phyloP scores from a whole-genome alignment of 2,329 filamentous ascomycete genomes.

The Cyphellophora attinorum region DNA sequence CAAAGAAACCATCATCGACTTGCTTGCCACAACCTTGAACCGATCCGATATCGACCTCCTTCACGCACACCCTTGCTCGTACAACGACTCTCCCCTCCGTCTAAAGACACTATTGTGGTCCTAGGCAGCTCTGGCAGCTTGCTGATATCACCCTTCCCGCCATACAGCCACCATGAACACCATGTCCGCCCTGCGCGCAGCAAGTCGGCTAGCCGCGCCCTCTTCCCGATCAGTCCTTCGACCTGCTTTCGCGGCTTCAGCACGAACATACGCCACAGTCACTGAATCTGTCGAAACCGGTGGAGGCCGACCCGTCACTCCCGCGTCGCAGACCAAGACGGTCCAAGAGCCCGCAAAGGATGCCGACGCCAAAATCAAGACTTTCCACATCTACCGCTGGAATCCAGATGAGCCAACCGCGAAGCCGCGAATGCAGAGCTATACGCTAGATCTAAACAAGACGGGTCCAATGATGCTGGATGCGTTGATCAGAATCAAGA shows the following conservation, averaged over 20 bases:
- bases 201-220: slow-evolving; percentile 33
- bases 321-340: slow-evolving; percentile 48
- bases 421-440: slow-evolving; percentile 93
- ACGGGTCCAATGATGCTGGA: slow-evolving; percentile 98
- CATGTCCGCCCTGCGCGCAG: slow-evolving; percentile 41
- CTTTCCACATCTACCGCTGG: slow-evolving; percentile 98
- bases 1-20: too few relatives aligned
- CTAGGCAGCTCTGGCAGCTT: background rate
- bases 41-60: too few relatives aligned
- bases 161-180: slow-evolving; percentile 11
- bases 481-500: slow-evolving; percentile 96
- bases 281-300: slow-evolving; percentile 26
- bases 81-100: too few relatives aligned
- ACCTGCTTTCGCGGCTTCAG: slow-evolving; percentile 26
- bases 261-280: slow-evolving; percentile 39
- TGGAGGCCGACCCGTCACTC: slow-evolving; percentile 24
- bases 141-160: too few relatives aligned
- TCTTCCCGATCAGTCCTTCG: slow-evolving; percentile 22
- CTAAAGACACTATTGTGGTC: too few relatives aligned
- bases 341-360: slow-evolving; percentile 51
- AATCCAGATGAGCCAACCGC: slow-evolving; percentile 84
- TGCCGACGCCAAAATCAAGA: slow-evolving; percentile 63
- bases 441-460: slow-evolving; percentile 95
- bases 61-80: too few relatives aligned
- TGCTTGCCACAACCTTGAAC: too few relatives aligned